Conservation (phyloP, 2,329 filamentous ascomycete genomes). For the Aureobasidium sp. region DNA sequence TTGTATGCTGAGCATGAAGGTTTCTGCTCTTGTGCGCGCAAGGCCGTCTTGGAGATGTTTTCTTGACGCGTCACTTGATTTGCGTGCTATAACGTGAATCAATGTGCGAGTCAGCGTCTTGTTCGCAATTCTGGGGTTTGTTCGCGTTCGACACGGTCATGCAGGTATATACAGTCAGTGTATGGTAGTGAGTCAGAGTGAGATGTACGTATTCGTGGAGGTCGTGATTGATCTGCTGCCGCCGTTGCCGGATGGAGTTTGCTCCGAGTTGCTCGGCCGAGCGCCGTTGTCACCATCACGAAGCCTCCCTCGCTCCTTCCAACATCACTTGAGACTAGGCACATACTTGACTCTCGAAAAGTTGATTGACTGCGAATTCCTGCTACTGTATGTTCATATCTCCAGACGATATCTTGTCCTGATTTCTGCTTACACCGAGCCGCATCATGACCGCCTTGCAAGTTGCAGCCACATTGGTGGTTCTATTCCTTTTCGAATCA, state of each 20-base stretch:
- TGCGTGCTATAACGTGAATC: background rate
- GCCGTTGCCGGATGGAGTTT: background rate
- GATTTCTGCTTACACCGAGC: background rate
- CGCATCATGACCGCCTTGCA: background rate
- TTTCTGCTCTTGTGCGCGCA: background rate
- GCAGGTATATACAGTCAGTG: background rate
- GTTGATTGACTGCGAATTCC: background rate
- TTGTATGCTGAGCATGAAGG: background rate
- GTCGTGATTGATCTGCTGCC: background rate
- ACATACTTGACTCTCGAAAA: background rate
- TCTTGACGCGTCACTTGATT: background rate
- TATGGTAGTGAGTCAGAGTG: background rate
- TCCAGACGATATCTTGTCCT: too few species aligned
- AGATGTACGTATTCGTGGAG: background rate
- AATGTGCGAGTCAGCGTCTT: background rate
- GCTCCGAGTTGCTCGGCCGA: background rate
- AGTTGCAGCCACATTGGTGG: background rate
- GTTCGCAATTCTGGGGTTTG: background rate
- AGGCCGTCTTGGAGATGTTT: background rate
- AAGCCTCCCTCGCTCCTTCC: background rate
- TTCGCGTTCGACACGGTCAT: background rate
- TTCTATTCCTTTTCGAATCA: too few species aligned
- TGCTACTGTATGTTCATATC: background rate
- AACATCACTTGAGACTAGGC: background rate
- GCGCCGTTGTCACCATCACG: background rate